phyloP scores from a whole-genome alignment of 192 early-diverging fungal species.

The Linnemannia zychae region DNA sequence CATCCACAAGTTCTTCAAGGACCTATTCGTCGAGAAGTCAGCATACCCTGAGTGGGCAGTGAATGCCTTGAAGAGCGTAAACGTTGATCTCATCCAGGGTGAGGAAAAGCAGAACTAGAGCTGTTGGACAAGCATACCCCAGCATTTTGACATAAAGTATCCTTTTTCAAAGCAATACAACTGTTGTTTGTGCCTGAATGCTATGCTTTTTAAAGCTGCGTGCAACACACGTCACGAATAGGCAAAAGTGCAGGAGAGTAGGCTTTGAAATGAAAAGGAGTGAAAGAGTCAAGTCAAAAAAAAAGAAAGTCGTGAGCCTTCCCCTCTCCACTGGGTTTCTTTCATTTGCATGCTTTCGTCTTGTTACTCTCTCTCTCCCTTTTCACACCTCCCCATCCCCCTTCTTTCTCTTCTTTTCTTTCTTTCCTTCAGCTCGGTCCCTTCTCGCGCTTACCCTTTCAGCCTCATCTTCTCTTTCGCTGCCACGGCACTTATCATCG shows the following conservation, averaged over 20 bases:
- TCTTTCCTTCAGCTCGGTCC: background rate
- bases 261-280: too few species aligned
- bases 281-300: background rate
- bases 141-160: background rate
- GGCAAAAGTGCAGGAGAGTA: too few species aligned
- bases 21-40: constrained; percentile 71
- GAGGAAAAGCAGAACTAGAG: constrained; percentile 7
- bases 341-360: background rate
- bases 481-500: background rate
- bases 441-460: background rate
- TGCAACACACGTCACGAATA: background rate
- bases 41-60: constrained; percentile 81
- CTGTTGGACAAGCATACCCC: background rate
- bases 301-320: background rate
- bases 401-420: background rate
- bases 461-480: background rate
- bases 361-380: background rate
- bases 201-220: background rate
- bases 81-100: constrained; percentile 67
- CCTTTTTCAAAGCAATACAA: too few species aligned
- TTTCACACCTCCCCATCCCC: background rate
- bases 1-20: constrained; percentile 77
- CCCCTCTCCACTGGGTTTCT: background rate
- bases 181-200: background rate
- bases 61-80: constrained; percentile 78